phyloP scores from a whole-genome alignment of 2,329 filamentous ascomycete genomes.

The Chaetomium sp. region DNA sequence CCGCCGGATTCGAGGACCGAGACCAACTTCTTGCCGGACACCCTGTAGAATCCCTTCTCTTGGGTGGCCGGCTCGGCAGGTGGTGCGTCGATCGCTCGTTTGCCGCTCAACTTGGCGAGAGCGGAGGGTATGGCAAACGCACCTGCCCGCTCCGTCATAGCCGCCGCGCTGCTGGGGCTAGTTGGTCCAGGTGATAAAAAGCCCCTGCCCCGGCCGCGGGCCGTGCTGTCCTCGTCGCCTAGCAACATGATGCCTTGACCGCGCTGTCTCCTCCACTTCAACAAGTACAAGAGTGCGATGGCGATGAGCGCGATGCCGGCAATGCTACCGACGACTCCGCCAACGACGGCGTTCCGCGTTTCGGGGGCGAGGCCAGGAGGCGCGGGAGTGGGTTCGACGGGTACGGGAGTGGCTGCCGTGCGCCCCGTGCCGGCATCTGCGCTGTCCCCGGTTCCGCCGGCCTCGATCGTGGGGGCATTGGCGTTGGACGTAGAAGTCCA shows the following conservation, averaged over 20 bases:
- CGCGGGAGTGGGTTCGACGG: slow-evolving; percentile 32
- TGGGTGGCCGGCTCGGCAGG: slow-evolving; percentile 33
- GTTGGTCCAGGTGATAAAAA: slow-evolving; percentile 30
- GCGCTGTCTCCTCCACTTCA: slow-evolving; percentile 57
- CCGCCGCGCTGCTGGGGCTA: slow-evolving; percentile 30
- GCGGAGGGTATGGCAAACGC: slow-evolving; percentile 49
- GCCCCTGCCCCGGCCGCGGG: slow-evolving; percentile 30
- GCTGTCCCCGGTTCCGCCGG: slow-evolving; percentile 28
- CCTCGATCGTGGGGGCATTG: slow-evolving; percentile 34
- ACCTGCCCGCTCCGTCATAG: slow-evolving; percentile 52
- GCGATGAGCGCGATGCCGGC: slow-evolving; percentile 59
- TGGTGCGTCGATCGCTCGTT: slow-evolving; percentile 28
- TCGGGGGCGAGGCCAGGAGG: slow-evolving; percentile 35
- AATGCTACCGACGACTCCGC: slow-evolving; percentile 59
- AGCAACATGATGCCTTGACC: slow-evolving; percentile 47
- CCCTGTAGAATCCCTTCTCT: slow-evolving; percentile 64
- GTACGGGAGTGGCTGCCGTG: slow-evolving; percentile 33
- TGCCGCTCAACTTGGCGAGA: slow-evolving; percentile 33
- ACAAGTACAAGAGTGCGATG: slow-evolving; percentile 48
- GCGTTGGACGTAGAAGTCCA: slow-evolving; percentile 40
- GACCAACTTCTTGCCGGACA: slow-evolving; percentile 66
- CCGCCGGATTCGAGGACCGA: slow-evolving; percentile 64
- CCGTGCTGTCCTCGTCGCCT: slow-evolving; percentile 43
- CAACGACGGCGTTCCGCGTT: slow-evolving; percentile 47
- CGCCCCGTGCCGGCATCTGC: slow-evolving; percentile 26